Conservation (phyloP, 441 rosid species). For the Capsella rubella region DNA sequence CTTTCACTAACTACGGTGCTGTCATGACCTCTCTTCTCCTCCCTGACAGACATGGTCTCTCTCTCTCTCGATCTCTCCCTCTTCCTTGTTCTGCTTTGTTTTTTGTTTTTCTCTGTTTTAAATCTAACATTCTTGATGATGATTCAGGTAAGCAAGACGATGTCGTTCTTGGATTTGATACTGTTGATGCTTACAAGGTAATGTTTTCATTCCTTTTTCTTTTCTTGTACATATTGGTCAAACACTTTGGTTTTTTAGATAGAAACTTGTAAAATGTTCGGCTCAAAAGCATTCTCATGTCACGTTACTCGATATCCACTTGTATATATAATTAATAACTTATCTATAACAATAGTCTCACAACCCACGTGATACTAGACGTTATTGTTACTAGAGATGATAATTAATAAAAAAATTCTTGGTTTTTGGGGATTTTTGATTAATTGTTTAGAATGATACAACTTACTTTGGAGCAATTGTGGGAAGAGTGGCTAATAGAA, state of each 20-base stretch:
- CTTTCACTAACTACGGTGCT: constrained; percentile 83
- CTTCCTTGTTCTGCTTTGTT: background rate
- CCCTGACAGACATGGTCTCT: constrained; percentile 68
- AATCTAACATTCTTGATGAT: background rate
- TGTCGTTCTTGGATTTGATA: constrained; percentile 62
- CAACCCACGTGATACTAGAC: constrained; percentile 8
- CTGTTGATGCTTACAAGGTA: constrained; percentile 57
- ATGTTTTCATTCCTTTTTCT: background rate
- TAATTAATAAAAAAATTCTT: background rate
- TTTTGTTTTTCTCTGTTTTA: background rate
- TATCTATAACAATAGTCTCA: background rate
- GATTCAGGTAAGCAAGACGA: constrained; percentile 49
- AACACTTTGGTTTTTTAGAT: background rate
- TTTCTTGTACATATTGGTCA: constrained; percentile 2
- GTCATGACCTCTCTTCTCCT: constrained; percentile 62
- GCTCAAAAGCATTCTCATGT: constrained; percentile 26
- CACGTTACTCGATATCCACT: constrained; percentile 25
- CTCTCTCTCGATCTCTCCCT: background rate
- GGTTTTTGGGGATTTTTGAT: background rate
- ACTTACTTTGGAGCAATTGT: constrained; percentile 76
- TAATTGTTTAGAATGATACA: constrained; percentile 51
- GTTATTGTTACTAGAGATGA: background rate
- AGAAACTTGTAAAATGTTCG: background rate
- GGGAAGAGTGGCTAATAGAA: constrained; percentile 73
- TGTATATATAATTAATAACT: background rate